Evolutionary conservation across 164 flowering plant species (phyloP).

Genomic region (Nymphaea thermarum): DNA sequence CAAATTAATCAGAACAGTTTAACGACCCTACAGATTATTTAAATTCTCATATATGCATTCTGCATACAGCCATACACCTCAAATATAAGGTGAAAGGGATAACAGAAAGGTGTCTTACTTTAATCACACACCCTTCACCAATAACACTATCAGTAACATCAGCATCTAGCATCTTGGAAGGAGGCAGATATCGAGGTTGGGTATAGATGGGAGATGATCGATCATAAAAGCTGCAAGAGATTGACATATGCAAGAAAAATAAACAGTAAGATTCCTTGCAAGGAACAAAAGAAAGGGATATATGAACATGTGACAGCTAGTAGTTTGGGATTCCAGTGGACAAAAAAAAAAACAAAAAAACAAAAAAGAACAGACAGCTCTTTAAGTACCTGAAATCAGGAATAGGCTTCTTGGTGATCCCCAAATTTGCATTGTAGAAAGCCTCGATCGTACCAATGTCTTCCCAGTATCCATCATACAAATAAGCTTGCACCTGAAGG

Average conservation of each 20-base stretch:
- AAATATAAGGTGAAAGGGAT: no score
- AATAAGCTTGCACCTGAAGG: conserved; percentile 75
- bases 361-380: not conserved
- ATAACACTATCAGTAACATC: conserved; percentile 85
- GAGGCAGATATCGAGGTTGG: conserved; percentile 88
- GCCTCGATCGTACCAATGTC: conserved; percentile 95
- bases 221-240: conserved; percentile 67
- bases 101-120: conserved; percentile 26
- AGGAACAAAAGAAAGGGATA: not conserved
- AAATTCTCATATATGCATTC: no score
- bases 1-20: no score
- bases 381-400: conserved; percentile 68
- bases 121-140: conserved; percentile 88
- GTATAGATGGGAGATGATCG: conserved; percentile 91
- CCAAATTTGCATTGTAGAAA: conserved; percentile 84
- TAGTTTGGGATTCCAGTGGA: no score
- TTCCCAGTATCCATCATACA: conserved; percentile 96
- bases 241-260: not conserved
- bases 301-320: not conserved
- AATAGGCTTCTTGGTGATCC: conserved; percentile 78
- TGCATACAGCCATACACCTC: no score
- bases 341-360: not conserved
- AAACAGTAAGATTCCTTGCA: not conserved
- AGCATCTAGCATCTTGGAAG: conserved; percentile 94
- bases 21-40: no score